Conservation (phyloP, 78 protist genomes). For the Dictyostelium intermedium region DNA sequence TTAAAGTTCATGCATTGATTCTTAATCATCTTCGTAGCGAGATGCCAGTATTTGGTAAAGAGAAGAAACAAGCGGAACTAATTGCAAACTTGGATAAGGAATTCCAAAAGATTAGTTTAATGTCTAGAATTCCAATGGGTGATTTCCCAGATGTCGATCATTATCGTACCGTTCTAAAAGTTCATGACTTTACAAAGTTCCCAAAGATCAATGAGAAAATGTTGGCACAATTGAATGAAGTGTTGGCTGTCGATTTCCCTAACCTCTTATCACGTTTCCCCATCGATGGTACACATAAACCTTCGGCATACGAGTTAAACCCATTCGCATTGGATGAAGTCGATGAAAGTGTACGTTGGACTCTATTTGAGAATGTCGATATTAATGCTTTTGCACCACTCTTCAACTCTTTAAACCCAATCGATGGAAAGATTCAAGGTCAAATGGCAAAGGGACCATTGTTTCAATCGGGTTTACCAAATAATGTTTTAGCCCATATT, state of each 20-base stretch:
- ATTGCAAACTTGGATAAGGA: constrained; percentile 68
- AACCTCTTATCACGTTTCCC: constrained; percentile 70
- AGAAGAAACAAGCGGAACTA: constrained; percentile 79
- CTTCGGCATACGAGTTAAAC: constrained; percentile 60
- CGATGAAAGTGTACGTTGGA: constrained; percentile 27
- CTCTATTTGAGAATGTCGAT: constrained; percentile 25
- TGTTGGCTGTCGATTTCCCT: constrained; percentile 77
- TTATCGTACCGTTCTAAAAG: constrained; percentile 17
- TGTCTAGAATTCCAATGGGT: constrained; percentile 66
- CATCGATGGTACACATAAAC: constrained; percentile 65
- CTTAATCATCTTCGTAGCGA: constrained; percentile 40
- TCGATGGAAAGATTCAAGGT: constrained; percentile 60
- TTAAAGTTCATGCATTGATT: constrained; percentile 84
- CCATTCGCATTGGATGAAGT: constrained; percentile 75
- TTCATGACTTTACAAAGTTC: constrained; percentile 84
- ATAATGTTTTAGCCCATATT: constrained; percentile 28
- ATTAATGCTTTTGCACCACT: background rate
- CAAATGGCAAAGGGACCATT: constrained; percentile 36
- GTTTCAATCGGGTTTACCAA: constrained; percentile 18
- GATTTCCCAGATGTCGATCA: constrained; percentile 89
- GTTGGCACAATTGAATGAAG: constrained; percentile 37
- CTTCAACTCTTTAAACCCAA: constrained; percentile 38
- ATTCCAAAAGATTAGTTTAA: constrained; percentile 61
- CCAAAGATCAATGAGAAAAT: constrained; percentile 69
- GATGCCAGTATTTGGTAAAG: constrained; percentile 91